Evolutionary conservation across 164 flowering plant genomes (phyloP).

Genomic region (Liquidambar formosana): DNA sequence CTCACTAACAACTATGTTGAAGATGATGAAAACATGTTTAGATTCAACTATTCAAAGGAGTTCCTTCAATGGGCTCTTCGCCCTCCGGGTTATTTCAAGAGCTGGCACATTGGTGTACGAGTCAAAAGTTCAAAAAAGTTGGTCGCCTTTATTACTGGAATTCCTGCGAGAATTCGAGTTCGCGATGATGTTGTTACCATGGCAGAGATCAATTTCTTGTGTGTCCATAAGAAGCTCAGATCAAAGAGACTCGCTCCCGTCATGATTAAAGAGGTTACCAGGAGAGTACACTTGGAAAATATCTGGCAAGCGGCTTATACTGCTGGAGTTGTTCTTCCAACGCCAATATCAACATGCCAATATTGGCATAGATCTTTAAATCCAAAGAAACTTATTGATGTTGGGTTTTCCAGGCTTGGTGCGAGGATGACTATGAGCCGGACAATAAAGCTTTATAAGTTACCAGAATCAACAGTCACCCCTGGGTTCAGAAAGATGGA

Average conservation of each 20-base stretch:
- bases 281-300: slow-evolving; percentile 58
- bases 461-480: slow-evolving; percentile 46
- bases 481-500: slow-evolving; percentile 58
- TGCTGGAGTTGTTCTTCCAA: slow-evolving; percentile 58
- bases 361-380: slow-evolving; percentile 61
- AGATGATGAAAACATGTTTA: slow-evolving; percentile 62
- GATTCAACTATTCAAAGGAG: slow-evolving; percentile 58
- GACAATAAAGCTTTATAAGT: slow-evolving; percentile 54
- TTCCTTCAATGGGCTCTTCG: slow-evolving; percentile 55
- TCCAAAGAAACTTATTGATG: slow-evolving; percentile 60
- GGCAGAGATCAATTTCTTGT: slow-evolving; percentile 60
- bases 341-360: slow-evolving; percentile 56
- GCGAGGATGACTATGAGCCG: slow-evolving; percentile 67
- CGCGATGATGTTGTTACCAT: slow-evolving; percentile 36
- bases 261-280: slow-evolving; percentile 56
- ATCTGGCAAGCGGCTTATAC: slow-evolving; percentile 66
- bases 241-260: slow-evolving; percentile 55
- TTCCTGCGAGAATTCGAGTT: slow-evolving; percentile 48
- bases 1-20: slow-evolving; percentile 51
- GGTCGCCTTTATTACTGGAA: slow-evolving; percentile 57
- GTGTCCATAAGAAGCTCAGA: slow-evolving; percentile 59
- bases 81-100: slow-evolving; percentile 47
- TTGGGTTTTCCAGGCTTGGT: slow-evolving; percentile 67
- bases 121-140: slow-evolving; percentile 46
- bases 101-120: slow-evolving; percentile 64